A percentile compares a stretch with the other conserved stretches of the same genome.
These are phyloP conservation scores for Fusarium aywerte DNA, from an alignment of 2,329 filamentous ascomycete species.

Conservation along the genomic window DNA sequence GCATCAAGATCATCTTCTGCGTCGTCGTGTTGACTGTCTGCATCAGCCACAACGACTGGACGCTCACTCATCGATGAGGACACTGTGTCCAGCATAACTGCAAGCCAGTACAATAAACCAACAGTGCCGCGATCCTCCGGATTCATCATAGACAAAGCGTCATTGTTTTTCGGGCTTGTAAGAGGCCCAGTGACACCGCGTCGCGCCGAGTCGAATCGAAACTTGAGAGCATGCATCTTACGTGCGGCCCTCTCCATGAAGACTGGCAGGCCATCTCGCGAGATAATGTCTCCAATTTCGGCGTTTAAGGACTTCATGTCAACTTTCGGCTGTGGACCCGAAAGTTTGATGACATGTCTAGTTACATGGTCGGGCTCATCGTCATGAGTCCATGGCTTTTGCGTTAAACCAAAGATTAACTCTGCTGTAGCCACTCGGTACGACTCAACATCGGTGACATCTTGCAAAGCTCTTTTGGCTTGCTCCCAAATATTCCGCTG, in stretches of 20 bases:
- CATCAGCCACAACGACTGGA: conserved; percentile 51
- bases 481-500: conserved; percentile 53
- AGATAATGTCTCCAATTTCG: conserved; percentile 38
- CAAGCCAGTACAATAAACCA: conserved; percentile 66
- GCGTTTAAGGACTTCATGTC: conserved; percentile 19
- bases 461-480: conserved; percentile 49
- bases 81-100: conserved; percentile 68
- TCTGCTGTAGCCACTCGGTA: conserved; percentile 54
- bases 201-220: conserved; percentile 35
- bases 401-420: conserved; percentile 53
- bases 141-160: conserved; percentile 13
- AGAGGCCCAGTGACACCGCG: conserved; percentile 23
- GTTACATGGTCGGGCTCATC: conserved; percentile 5
- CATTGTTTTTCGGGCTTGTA: background rate
- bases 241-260: conserved; percentile 43
- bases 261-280: conserved; percentile 33
- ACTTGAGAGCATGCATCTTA: conserved; percentile 45
- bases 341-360: background rate
- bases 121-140: conserved; percentile 56
- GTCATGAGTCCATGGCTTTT: conserved; percentile 45
- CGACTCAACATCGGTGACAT: conserved; percentile 51
- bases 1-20: conserved; percentile 28
- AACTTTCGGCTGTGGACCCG: conserved; percentile 12
- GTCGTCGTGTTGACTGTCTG: conserved; percentile 52
- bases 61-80: conserved; percentile 62